Evolutionary conservation across 495 filamentous ascomycete genomes (phyloP), one percentile per base, ranked within the genome.

Genomic region (Lasiosphaeriaceae sp.): DNA sequence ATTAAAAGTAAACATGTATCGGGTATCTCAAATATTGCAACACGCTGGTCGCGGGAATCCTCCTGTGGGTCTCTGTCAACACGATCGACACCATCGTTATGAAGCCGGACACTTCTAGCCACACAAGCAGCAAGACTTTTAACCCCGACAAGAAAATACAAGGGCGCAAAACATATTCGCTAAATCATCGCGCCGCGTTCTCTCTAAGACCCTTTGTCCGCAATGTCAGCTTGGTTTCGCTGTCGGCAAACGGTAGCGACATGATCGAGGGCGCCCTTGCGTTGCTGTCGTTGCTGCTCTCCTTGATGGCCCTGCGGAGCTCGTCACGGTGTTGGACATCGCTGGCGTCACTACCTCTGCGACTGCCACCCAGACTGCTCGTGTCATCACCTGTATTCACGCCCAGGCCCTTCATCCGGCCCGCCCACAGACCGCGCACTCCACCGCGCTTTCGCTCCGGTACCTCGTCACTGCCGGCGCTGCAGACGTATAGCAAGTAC

Each of bases 401-500:
- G 9, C 65, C 58, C 43, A 66, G 45, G 21, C 53, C 59, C 47
- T 65, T 67, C 37, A 75, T 55, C 47, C 74, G 57, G 0, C 75
- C 75, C 7, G 72, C 69, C 68, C 83, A 75, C 31, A 93, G 70
- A 0, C 86, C 89, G 49, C 84, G 78, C 3, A 94, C 80, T 1
- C 89, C 90, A 8, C 90, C 90, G 31, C 81, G 81, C 66, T 93
- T 95, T 16, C 92, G 73, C 21, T 83, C 85, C 0, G 90, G 90
- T 14, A 95, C 71, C 60, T 94, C 90, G 16, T 88, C 82, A 43
- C 79, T 85, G 1, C 88, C 88, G 0, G 90, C 88, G 20, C 88
- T 90, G 45, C 90, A 84, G 3, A 96, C 86, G 58, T 90, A 95
- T 2, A 96, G 75, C n/a, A 97, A 72, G 58, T 95, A 96, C 71